These are phyloP conservation scores for Fusarium tupiense DNA, from an alignment of 2,329 filamentous ascomycete genomes.

Conservation along the genomic window DNA sequence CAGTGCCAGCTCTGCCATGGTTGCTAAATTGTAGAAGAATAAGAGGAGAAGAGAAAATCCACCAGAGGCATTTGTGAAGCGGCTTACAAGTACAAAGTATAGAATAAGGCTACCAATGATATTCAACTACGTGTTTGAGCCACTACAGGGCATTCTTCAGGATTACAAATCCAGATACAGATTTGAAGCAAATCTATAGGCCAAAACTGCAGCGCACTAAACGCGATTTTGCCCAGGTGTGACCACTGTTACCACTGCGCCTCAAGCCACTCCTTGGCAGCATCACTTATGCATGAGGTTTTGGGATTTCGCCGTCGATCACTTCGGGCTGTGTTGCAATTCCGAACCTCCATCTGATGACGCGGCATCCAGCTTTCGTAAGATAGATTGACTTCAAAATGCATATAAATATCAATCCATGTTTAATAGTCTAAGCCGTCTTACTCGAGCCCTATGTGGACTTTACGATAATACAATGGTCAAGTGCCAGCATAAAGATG, in stretches of 20 bases:
- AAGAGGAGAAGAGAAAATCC: background rate
- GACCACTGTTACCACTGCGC: rapidly evolving
- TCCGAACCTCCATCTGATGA: no score
- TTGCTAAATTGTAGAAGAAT: rapidly evolving
- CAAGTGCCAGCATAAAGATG: no score
- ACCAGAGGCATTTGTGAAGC: no score
- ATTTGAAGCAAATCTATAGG: background rate
- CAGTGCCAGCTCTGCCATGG: background rate
- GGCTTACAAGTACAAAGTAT: background rate
- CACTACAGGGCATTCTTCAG: rapidly evolving
- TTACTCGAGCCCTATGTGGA: no score
- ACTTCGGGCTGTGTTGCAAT: no score
- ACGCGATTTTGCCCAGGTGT: background rate
- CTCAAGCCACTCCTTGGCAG: background rate
- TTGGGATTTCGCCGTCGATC: rapidly evolving
- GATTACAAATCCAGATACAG: no score
- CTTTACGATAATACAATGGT: no score
- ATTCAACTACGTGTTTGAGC: background rate
- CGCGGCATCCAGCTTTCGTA: no score
- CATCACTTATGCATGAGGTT: no score
- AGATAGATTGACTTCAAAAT: no score
- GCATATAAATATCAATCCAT: no score
- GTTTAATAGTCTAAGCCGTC: no score
- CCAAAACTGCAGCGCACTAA: rapidly evolving
- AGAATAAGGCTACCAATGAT: background rate